Percentiles rank a stretch among this genome's conserved stretches.
Evolutionary conservation across 176 grass and related monocot species (phyloP).

Genomic region (Phragmites australis): DNA sequence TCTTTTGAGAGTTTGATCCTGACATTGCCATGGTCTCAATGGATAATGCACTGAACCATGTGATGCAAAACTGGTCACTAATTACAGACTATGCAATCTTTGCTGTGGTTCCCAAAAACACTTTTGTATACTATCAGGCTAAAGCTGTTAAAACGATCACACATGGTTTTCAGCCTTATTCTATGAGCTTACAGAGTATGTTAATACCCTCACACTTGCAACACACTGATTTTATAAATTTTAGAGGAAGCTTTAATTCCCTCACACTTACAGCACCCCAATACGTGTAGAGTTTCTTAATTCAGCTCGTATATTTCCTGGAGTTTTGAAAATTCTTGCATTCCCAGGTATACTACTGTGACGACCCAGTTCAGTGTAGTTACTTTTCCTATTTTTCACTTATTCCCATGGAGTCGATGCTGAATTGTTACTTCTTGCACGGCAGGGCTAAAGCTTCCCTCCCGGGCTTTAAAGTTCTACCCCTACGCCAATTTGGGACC

Average conservation of each 20-base stretch:
- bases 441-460: slow-evolving; percentile 78
- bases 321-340: neutral
- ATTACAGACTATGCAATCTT: neutral
- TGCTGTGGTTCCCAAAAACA: neutral
- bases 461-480: slow-evolving; percentile 84
- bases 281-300: neutral
- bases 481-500: slow-evolving; percentile 87
- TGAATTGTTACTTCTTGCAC: slow-evolving; percentile 39
- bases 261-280: neutral
- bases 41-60: neutral
- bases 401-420: neutral
- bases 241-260: neutral
- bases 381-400: neutral
- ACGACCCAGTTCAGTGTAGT: neutral
- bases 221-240: neutral
- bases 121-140: neutral
- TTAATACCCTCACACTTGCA: neutral
- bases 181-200: neutral
- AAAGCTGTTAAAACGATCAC: neutral
- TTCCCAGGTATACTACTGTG: slow-evolving; percentile 8
- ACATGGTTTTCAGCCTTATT: neutral
- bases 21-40: neutral
- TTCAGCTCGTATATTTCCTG: neutral
- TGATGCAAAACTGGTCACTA: neutral
- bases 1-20: neutral